Percentiles rank a stretch among this genome's conserved stretches.
phyloP scores from a whole-genome alignment of 1,139 yeast species.

The Scheffersomyces quercinus region DNA sequence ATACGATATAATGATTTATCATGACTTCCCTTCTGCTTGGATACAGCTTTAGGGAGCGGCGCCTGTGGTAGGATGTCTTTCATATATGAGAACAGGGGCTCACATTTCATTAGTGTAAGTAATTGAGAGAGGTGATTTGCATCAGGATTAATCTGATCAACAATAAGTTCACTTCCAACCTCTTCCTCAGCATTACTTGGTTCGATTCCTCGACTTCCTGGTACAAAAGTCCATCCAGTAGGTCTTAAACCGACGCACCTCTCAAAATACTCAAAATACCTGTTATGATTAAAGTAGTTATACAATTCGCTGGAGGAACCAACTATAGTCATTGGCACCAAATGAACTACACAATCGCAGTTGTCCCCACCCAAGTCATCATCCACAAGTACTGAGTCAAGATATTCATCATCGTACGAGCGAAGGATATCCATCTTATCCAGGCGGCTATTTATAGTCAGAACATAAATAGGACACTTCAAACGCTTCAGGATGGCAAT shows the following conservation, averaged over 20 bases:
- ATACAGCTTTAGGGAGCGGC: slow-evolving; percentile 14
- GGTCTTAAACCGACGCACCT: slow-evolving; percentile 70
- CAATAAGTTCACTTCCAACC: slow-evolving; percentile 6
- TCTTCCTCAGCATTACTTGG: slow-evolving; percentile 5
- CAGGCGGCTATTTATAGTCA: slow-evolving; percentile 53
- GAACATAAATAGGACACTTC: slow-evolving; percentile 46
- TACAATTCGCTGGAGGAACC: slow-evolving; percentile 38
- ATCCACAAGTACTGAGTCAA: slow-evolving; percentile 30
- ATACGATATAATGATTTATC: slow-evolving; percentile 41
- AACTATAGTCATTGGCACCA: slow-evolving; percentile 61
- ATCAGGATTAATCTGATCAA: slow-evolving; percentile 4
- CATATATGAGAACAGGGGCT: slow-evolving; percentile 25
- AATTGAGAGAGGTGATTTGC: slow-evolving; percentile 5
- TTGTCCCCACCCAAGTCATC: slow-evolving; percentile 33
- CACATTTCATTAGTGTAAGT: slow-evolving; percentile 16
- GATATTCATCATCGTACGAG: slow-evolving; percentile 33
- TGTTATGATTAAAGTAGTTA: slow-evolving; percentile 52
- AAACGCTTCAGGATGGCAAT: slow-evolving; percentile 62
- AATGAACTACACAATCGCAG: slow-evolving; percentile 63
- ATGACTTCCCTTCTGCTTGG: slow-evolving; percentile 19
- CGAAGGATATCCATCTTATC: slow-evolving; percentile 45
- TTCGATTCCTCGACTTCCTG: slow-evolving; percentile 5
- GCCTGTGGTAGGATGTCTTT: slow-evolving; percentile 37
- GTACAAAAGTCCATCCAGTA: slow-evolving; percentile 81
- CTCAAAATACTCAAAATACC: slow-evolving; percentile 47